These are phyloP conservation scores for Moesziomyces antarcticus DNA, from an alignment of 1,284 basidiomycete species.

Conservation along the genomic window DNA sequence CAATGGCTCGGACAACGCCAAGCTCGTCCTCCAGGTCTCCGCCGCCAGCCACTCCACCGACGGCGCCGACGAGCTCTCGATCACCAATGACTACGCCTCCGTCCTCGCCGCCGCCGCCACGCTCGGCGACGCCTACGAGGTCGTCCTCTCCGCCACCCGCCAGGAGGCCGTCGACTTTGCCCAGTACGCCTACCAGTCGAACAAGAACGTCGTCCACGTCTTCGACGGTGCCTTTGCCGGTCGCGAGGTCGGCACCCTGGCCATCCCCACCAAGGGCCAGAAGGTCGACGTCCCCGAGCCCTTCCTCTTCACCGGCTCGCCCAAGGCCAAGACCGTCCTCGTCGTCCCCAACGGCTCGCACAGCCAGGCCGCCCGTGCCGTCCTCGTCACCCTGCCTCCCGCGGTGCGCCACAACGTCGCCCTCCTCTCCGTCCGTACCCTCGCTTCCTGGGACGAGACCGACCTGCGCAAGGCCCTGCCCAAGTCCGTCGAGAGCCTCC, in stretches of 20 bases:
- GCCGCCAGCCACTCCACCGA: slow-evolving; percentile 59
- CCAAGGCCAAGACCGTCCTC: slow-evolving; percentile 56
- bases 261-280: slow-evolving; percentile 56
- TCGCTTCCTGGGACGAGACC: slow-evolving; percentile 59
- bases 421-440: slow-evolving; percentile 56
- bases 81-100: slow-evolving; percentile 66
- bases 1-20: slow-evolving; percentile 40
- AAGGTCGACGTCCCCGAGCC: slow-evolving; percentile 74
- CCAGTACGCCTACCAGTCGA: slow-evolving; percentile 58
- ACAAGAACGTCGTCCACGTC: slow-evolving; percentile 61
- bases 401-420: slow-evolving; percentile 54
- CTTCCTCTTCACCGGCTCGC: slow-evolving; percentile 64
- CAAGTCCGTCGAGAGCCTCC: slow-evolving; percentile 54
- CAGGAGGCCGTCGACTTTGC: slow-evolving; percentile 64
- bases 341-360: slow-evolving; percentile 64
- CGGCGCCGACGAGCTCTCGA: slow-evolving; percentile 39
- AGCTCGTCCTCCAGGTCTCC: slow-evolving; percentile 66
- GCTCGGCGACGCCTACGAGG: slow-evolving; percentile 57
- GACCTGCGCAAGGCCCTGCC: slow-evolving; percentile 59
- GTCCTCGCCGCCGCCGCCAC: slow-evolving; percentile 59
- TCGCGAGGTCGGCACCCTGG: slow-evolving; percentile 56
- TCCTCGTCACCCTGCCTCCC: slow-evolving; percentile 53
- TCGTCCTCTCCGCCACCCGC: slow-evolving; percentile 60
- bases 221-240: slow-evolving; percentile 66
- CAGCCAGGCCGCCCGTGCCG: slow-evolving; percentile 56